These are phyloP conservation scores for Abrus pulchellus DNA, from an alignment of 306 rosid species.

Conservation along the genomic window DNA sequence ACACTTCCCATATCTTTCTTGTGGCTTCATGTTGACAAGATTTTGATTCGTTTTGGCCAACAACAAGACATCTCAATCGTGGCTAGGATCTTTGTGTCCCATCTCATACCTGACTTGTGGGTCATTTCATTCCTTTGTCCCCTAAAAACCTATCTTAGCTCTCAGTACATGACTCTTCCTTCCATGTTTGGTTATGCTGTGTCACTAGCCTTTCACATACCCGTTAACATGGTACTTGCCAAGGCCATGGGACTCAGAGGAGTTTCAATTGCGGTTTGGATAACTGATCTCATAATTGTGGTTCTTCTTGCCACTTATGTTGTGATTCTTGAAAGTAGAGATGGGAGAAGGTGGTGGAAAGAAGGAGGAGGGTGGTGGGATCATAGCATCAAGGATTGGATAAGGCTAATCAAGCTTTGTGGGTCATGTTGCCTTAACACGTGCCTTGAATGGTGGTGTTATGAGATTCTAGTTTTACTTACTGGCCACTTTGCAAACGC, in stretches of 20 bases:
- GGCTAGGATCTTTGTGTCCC: constrained; percentile 60
- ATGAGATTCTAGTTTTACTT: constrained; percentile 72
- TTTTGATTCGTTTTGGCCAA: constrained; percentile 70
- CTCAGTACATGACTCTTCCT: constrained; percentile 72
- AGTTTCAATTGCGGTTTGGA: constrained; percentile 74
- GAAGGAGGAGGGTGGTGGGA: constrained; percentile 82
- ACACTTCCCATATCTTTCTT: constrained; percentile 69
- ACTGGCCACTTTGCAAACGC: constrained; percentile 70
- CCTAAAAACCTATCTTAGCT: constrained; percentile 66
- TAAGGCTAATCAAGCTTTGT: constrained; percentile 63
- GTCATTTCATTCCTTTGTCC: constrained; percentile 76
- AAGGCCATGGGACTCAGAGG: constrained; percentile 69
- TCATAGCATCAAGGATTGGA: constrained; percentile 64
- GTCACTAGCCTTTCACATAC: constrained; percentile 67
- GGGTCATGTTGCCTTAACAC: constrained; percentile 78
- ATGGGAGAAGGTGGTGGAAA: constrained; percentile 54
- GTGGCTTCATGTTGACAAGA: constrained; percentile 76
- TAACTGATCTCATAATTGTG: constrained; percentile 61
- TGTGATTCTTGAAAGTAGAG: constrained; percentile 42
- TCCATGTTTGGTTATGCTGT: constrained; percentile 68
- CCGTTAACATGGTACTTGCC: constrained; percentile 62
- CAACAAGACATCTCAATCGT: constrained; percentile 57
- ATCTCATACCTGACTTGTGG: constrained; percentile 71
- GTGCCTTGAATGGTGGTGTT: constrained; percentile 93
- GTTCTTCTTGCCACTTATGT: constrained; percentile 61